Conservation (phyloP, 306 rosid genomes). For the Vigna radiata region DNA sequence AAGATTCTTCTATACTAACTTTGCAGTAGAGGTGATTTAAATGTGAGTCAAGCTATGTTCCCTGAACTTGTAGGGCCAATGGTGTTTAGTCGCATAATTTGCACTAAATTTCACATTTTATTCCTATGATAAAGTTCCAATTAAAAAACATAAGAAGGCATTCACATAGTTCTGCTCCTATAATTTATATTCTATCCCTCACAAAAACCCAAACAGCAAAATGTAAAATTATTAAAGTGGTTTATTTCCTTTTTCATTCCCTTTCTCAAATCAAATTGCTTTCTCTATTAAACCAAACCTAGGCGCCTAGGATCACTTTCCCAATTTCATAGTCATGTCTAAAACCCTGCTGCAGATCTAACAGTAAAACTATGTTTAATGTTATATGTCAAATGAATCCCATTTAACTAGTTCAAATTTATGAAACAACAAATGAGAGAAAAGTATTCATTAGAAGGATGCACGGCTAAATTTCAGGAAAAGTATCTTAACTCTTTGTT, state of each 20-base stretch:
- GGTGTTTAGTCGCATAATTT: neutral
- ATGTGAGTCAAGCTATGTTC: neutral
- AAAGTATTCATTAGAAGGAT: neutral
- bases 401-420: neutral
- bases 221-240: neutral
- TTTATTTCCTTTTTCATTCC: neutral
- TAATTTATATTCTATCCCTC: conserved; percentile 6
- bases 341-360: neutral
- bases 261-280: conserved; percentile 3
- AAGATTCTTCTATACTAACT: neutral
- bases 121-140: neutral
- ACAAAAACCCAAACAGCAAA: neutral
- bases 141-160: neutral
- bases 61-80: conserved; percentile 20
- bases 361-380: neutral
- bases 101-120: conserved; percentile 2
- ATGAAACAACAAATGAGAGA: neutral
- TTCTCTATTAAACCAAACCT: neutral
- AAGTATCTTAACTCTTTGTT: neutral
- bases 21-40: conserved; percentile 17
- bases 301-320: neutral
- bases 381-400: neutral
- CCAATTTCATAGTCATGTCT: conserved; percentile 11
- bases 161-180: neutral
- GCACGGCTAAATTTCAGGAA: neutral